Base-by-base conservation (phyloP, 208 protist genomes). In the Blastocrithidia nonstop region DNA sequence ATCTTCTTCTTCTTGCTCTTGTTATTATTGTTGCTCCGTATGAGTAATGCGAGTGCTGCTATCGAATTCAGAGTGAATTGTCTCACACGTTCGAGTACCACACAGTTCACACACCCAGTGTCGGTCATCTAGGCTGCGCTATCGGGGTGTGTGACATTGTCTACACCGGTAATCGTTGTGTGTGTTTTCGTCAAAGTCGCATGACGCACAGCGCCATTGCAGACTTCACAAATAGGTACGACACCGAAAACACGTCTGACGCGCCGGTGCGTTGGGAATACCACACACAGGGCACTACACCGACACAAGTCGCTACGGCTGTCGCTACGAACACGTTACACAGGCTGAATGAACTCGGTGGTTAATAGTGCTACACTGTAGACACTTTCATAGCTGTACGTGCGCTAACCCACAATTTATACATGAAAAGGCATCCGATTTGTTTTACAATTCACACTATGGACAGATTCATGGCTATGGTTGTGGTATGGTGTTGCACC, bases 31-130 rank as follows among this genome's bases (percentile, higher is more conserved):
- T n/a, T n/a, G n/a, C n/a, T n/a, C n/a, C n/a, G n/a, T n/a, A n/a
- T n/a, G n/a, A n/a, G n/a, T n/a, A n/a, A n/a, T n/a, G n/a, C n/a
- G n/a, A n/a, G n/a, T n/a, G n/a, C n/a, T n/a, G n/a, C n/a, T n/a
- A n/a, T n/a, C n/a, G 44, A 9, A 71, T 64, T 1, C 61, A 66
- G 9, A 80, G 24, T n/a, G 65, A 71, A 5, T 71, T 71, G 8
- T 77, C 77, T 1, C 72, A 78, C 27, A 58, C 55, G 9, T 88
- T 71, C 1, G 57, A 38, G 1, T 66, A 74, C 60, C 57, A 54
- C 82, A 91, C n/a, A 91, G 39, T 27, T 73, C 68, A 50, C 82
- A 91, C 22, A 87, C 39, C 82, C 82, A 91, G 47, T 61, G 67
- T 24, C 76, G 57, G 39, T 71, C 67, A 1, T 24, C 16, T 45